A percentile compares a stretch with the other conserved stretches of the same genome.
Conservation (phyloP, 2,329 filamentous ascomycete genomes). For the Colletotrichum shisoi region DNA sequence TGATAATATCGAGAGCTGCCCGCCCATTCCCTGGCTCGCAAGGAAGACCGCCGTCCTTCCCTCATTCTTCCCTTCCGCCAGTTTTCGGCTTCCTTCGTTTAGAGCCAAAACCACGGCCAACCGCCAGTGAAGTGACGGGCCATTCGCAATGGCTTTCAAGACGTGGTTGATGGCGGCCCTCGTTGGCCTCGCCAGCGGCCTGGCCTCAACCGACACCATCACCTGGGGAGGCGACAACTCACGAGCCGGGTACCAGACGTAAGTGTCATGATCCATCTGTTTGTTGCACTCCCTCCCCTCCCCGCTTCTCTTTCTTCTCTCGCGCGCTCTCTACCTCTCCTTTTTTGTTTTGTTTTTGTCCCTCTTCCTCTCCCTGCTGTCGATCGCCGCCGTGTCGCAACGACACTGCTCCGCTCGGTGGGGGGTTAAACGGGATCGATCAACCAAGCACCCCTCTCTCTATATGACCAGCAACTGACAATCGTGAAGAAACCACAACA, state of each 20-base stretch:
- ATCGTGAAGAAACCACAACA: constrained; percentile 62
- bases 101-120: constrained; percentile 14
- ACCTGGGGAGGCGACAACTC: constrained; percentile 68
- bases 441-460: neutral
- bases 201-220: constrained; percentile 62
- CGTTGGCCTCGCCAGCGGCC: constrained; percentile 47
- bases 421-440: neutral
- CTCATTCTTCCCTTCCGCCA: constrained; percentile 18
- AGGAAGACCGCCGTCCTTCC: constrained; percentile 10
- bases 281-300: neutral
- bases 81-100: constrained; percentile 35
- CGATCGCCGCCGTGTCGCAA: constrained; percentile 9
- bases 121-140: constrained; percentile 24
- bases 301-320: neutral
- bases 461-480: constrained; percentile 3
- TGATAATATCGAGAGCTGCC: constrained; percentile 34
- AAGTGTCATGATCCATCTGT: constrained; percentile 41
- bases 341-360: too few relatives aligned
- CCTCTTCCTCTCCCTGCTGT: neutral
- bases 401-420: constrained; percentile 1
- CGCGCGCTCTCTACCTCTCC: too few relatives aligned
- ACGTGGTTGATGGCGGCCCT: constrained; percentile 44
- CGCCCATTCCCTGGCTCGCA: constrained; percentile 13
- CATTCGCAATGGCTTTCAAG: constrained; percentile 34
- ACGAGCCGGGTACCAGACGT: constrained; percentile 62